Conservation (phyloP, 1,139 yeast genomes). For the Trichomonascaceae sp. region DNA sequence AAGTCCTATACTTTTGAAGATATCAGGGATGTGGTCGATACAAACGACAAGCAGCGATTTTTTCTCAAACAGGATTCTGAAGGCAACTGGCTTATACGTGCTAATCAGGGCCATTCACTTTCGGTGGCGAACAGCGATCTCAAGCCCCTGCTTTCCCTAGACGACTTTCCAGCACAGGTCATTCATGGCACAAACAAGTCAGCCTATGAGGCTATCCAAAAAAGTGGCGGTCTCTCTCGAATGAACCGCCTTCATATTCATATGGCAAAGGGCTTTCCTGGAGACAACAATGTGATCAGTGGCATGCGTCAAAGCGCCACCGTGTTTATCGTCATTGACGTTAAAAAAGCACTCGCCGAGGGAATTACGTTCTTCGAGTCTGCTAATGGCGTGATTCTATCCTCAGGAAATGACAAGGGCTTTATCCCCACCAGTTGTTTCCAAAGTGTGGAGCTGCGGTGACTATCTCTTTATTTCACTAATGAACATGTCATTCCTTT, state of each 20-base stretch:
- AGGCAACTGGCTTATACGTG: constrained; percentile 42
- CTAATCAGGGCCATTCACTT: constrained; percentile 87
- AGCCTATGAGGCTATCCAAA: constrained; percentile 37
- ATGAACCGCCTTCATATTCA: constrained; percentile 84
- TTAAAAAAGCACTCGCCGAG: constrained; percentile 30
- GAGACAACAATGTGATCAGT: constrained; percentile 37
- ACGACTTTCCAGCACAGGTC: constrained; percentile 33
- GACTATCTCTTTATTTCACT: constrained; percentile 1
- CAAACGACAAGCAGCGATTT: constrained; percentile 62
- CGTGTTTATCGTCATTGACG: constrained; percentile 52
- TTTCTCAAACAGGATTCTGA: constrained; percentile 20
- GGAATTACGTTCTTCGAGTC: constrained; percentile 51
- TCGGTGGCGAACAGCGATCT: constrained; percentile 37
- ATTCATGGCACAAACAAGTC: constrained; percentile 71
- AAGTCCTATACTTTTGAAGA: constrained; percentile 47
- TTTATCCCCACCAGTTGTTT: constrained; percentile 36
- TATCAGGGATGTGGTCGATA: constrained; percentile 44
- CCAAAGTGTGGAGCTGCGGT: constrained; percentile 17
- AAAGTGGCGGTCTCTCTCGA: constrained; percentile 42
- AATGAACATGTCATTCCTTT: too few species aligned
- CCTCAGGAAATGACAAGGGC: constrained; percentile 49
- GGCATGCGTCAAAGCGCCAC: constrained; percentile 59
- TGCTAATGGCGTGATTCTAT: constrained; percentile 61
- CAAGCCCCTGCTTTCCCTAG: constrained; percentile 14
- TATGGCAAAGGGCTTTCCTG: constrained; percentile 39